These are phyloP conservation scores for Malassezia japonica DNA, from an alignment of 1,284 basidiomycete species.

Conservation along the genomic window DNA sequence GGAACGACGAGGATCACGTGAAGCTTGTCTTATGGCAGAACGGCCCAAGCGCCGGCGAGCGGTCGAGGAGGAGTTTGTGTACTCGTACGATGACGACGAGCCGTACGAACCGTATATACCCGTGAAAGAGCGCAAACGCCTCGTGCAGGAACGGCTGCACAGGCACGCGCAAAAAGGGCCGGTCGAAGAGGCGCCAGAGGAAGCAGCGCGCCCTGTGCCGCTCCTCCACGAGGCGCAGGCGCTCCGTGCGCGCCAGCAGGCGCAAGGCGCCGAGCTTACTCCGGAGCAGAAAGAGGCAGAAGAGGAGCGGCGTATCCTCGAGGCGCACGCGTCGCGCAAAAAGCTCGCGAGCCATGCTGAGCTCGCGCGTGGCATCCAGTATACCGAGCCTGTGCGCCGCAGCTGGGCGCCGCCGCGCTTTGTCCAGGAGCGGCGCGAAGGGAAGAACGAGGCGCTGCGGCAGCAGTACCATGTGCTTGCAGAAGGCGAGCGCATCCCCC, in stretches of 20 bases:
- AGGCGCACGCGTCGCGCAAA: conserved; percentile 77
- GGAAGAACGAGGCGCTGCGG: conserved; percentile 65
- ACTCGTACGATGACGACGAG: conserved; percentile 40
- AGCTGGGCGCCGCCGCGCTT: conserved; percentile 83
- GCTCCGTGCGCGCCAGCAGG: conserved; percentile 64
- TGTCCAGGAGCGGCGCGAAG: conserved; percentile 62
- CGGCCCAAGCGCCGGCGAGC: background rate
- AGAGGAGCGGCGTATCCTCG: conserved; percentile 77
- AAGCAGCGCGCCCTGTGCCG: conserved; percentile 59
- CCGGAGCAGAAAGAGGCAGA: conserved; percentile 74
- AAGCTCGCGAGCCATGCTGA: conserved; percentile 87
- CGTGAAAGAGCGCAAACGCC: conserved; percentile 70
- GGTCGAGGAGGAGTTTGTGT: conserved; percentile 19
- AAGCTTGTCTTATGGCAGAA: background rate
- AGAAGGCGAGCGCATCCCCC: conserved; percentile 84
- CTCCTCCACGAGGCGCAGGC: conserved; percentile 49
- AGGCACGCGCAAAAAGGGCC: conserved; percentile 36
- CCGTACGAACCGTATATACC: conserved; percentile 67
- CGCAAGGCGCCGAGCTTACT: conserved; percentile 57
- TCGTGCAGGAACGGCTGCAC: conserved; percentile 58
- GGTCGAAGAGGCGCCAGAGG: conserved; percentile 50
- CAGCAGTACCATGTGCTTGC: conserved; percentile 85
- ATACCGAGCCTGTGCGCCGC: conserved; percentile 74
- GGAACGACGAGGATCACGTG: background rate
- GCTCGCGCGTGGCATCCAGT: conserved; percentile 81